Percentiles rank a stretch among this genome's conserved stretches.
These are phyloP conservation scores for Linum usitatissimum DNA, from an alignment of 345 rosid genomes.

Conservation along the genomic window DNA sequence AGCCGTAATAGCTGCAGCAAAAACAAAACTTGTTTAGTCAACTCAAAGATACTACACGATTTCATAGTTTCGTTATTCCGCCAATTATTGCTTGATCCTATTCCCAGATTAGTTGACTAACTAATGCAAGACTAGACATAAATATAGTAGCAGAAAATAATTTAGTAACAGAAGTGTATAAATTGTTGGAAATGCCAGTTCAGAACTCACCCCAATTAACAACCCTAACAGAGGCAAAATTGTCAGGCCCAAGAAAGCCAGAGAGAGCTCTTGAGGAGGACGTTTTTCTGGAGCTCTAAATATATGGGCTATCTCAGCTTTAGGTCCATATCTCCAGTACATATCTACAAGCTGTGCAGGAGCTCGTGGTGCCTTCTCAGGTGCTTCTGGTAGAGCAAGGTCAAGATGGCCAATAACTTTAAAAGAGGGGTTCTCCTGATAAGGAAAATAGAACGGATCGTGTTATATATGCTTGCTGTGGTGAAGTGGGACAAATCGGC, in stretches of 20 bases:
- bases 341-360: constrained; percentile 56
- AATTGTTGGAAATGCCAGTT: neutral
- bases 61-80: too few relatives aligned
- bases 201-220: constrained; percentile 67
- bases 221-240: constrained; percentile 70
- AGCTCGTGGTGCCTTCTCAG: constrained; percentile 81
- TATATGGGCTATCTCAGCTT: constrained; percentile 80
- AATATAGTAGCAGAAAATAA: neutral
- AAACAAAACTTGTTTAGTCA: too few relatives aligned
- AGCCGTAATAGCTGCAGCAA: constrained; percentile 41
- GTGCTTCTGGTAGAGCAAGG: constrained; percentile 83
- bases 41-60: constrained; percentile 6
- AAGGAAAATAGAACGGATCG: constrained; percentile 2
- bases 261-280: constrained; percentile 71
- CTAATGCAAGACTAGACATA: too few relatives aligned
- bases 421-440: constrained; percentile 80
- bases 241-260: constrained; percentile 69
- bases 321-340: constrained; percentile 63
- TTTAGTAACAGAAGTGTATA: neutral
- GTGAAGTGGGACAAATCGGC: neutral
- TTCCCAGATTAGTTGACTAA: too few relatives aligned
- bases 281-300: constrained; percentile 84
- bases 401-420: constrained; percentile 59
- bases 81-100: too few relatives aligned
- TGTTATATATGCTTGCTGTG: neutral